These are phyloP conservation scores for Candida succiphila DNA, from an alignment of 805 yeast species.

Conservation along the genomic window DNA sequence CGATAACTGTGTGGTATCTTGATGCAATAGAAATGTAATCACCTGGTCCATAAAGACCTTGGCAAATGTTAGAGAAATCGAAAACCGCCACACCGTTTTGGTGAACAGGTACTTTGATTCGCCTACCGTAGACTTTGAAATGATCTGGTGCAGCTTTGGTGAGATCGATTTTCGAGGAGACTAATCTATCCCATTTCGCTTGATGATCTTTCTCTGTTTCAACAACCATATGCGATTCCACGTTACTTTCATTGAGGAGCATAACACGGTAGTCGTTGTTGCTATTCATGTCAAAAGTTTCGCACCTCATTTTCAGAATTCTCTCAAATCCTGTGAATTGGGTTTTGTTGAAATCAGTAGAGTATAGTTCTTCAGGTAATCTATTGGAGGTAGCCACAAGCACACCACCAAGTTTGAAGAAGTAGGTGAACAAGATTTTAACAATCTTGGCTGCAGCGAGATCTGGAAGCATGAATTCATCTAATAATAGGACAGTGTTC, in stretches of 20 bases:
- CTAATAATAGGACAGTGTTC: slow-evolving; percentile 52
- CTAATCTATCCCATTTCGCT: slow-evolving; percentile 24
- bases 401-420: slow-evolving; percentile 67
- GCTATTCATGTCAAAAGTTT: slow-evolving; percentile 52
- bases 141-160: slow-evolving; percentile 1
- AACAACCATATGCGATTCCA: slow-evolving; percentile 24
- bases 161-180: slow-evolving; percentile 11
- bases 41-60: slow-evolving; percentile 34
- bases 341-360: slow-evolving; percentile 50
- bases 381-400: slow-evolving; percentile 66
- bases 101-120: slow-evolving; percentile 34
- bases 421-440: slow-evolving; percentile 54
- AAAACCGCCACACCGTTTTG: slow-evolving; percentile 33
- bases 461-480: slow-evolving; percentile 73
- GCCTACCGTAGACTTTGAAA: slow-evolving; percentile 48
- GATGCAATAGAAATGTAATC: slow-evolving; percentile 65
- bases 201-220: slow-evolving; percentile 19
- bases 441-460: slow-evolving; percentile 64
- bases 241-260: slow-evolving; percentile 14
- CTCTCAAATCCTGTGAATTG: slow-evolving; percentile 49
- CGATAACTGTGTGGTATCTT: slow-evolving; percentile 41
- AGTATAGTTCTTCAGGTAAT: slow-evolving; percentile 61
- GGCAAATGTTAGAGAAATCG: slow-evolving; percentile 45
- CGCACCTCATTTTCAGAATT: slow-evolving; percentile 49
- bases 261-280: slow-evolving; percentile 42